These are phyloP conservation scores for Calamus simplicifolius DNA, from an alignment of 176 grass and related monocot genomes.

Conservation along the genomic window DNA sequence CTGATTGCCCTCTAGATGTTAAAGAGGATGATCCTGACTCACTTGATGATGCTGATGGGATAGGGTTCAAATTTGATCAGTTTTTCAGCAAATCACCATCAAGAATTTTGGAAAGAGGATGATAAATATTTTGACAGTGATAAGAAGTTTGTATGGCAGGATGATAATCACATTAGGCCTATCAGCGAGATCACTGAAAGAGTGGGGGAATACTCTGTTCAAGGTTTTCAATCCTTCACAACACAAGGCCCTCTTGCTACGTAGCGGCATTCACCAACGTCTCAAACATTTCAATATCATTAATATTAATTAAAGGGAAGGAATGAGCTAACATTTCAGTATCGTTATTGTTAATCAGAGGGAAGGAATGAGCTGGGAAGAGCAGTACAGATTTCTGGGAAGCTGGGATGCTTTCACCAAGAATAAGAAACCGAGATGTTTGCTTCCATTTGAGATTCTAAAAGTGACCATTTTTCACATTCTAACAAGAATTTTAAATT, in stretches of 20 bases:
- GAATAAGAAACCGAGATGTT: constrained; percentile 19
- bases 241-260: constrained; percentile 32
- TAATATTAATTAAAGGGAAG: constrained; percentile 25
- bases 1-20: too few relatives aligned
- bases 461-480: not conserved
- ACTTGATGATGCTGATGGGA: too few relatives aligned
- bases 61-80: too few relatives aligned
- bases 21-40: too few relatives aligned
- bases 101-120: constrained; percentile 40
- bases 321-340: constrained; percentile 27
- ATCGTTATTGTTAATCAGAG: too few relatives aligned
- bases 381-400: constrained; percentile 80
- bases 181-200: constrained; percentile 57
- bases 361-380: constrained; percentile 52
- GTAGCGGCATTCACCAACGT: not conserved
- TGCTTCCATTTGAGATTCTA: too few relatives aligned
- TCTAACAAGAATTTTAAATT: not conserved
- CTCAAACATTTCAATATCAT: not conserved
- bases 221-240: constrained; percentile 63
- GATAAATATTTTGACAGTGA: constrained; percentile 36
- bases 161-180: constrained; percentile 67
- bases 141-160: constrained; percentile 74
- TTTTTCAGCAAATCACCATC: constrained; percentile 37
- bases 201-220: constrained; percentile 81
- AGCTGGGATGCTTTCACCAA: constrained; percentile 63